Base-by-base conservation (phyloP, 179 eudicot genomes). In the Spinacia oleracea region DNA sequence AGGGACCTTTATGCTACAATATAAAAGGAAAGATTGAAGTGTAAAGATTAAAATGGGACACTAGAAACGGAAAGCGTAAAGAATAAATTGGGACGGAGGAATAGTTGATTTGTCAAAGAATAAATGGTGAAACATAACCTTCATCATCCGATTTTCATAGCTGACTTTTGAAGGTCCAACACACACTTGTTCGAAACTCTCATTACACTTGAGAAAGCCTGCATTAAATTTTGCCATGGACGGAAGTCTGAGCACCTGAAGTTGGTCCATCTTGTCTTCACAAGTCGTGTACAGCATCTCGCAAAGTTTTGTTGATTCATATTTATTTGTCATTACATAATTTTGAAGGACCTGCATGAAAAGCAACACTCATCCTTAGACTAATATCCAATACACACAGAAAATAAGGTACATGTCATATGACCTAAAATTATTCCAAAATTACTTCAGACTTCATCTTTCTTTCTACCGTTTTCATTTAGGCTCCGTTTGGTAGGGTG, bases 191-290 rank as follows among this genome's bases (percentile, higher is more conserved):
- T 89, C 92, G 83, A 96, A 96, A 84, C 94, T 96, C 81, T 79
- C 87, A 81, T 93, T 96, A 90, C 99, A 96, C 14, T 81, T 91
- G 63, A 88, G 89, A 79, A 92, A 94, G 23, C 99, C 99, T 4
- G 82, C 82, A 15, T 74, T 74, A 5, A 80, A 80, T 51, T 96
- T 96, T 31, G 98, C 98, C 99, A 94, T 94, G 42, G 98, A 94
- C 63, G 98, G 99, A 77, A 94, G 93, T 74, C 93, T 89, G 83
- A 96, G 96, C 72, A 87, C 88, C 74, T 80, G 82, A 67, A 80
- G 98, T 75, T 91, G 94, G 75, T 96, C 99, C 99, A 96, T 96
- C 81, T 84, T 88, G 81, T 96, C 99, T 85, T 96, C 99, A 20
- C 99, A 96, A 58, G 78, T 80, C 7, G 91, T 90, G 79, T 85